Percentiles rank a stretch among this genome's conserved stretches.
phyloP scores from a whole-genome alignment of 768 basidiomycete species.

The Mrakia frigida region DNA sequence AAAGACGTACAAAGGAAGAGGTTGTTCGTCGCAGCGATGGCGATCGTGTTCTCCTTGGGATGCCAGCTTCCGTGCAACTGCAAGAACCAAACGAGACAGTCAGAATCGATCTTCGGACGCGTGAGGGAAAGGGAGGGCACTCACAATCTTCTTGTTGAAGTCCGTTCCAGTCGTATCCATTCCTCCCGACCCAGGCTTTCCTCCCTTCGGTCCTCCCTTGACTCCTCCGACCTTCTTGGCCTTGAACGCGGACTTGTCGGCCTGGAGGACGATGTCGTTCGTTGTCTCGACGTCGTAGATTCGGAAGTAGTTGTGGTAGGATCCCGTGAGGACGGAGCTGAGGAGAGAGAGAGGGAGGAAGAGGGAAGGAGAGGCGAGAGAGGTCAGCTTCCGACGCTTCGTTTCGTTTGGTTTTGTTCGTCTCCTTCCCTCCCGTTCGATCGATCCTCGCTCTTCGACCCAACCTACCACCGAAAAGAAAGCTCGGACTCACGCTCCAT shows the following conservation, averaged over 20 bases:
- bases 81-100: not conserved
- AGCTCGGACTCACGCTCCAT: slow-evolving; percentile 62
- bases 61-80: slow-evolving; percentile 63
- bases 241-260: slow-evolving; percentile 99
- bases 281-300: slow-evolving; percentile 75
- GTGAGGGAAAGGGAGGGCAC: slow-evolving; percentile 48
- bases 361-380: not conserved
- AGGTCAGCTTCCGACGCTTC: not conserved
- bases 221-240: slow-evolving; percentile 93
- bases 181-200: slow-evolving; percentile 60
- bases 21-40: slow-evolving; percentile 96
- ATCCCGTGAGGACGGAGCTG: slow-evolving; percentile 96
- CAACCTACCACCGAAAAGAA: not conserved
- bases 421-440: not conserved
- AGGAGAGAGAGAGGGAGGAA: not conserved
- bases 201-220: slow-evolving; percentile 53
- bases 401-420: not conserved
- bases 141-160: slow-evolving; percentile 96
- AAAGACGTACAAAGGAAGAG: slow-evolving; percentile 56
- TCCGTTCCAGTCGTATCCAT: slow-evolving; percentile 66
- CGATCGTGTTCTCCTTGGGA: slow-evolving; percentile 95
- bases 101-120: slow-evolving; percentile 27
- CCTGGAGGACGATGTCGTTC: slow-evolving; percentile 89
- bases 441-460: not conserved
- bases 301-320: slow-evolving; percentile 99